Base-by-base conservation (phyloP, 2,329 filamentous ascomycete species). In the Polytolypa hystricis region DNA sequence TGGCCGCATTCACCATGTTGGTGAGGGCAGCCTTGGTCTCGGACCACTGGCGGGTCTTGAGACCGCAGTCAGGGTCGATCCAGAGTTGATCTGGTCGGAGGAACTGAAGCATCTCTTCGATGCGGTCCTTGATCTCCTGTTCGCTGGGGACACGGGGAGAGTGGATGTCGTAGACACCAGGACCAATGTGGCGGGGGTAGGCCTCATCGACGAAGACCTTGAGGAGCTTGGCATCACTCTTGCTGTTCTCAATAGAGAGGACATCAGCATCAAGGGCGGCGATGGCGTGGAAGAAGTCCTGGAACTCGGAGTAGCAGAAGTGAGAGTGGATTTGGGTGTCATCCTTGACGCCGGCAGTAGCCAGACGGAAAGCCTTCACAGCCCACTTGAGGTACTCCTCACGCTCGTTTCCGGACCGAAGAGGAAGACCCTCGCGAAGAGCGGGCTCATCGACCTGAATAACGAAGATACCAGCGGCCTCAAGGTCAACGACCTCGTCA, bases 291-390 rank as follows among this genome's bases (percentile, higher is more conserved):
- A 98, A 98, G 78, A 98, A 98, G 75, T 98, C 91, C 73, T 98
- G 91, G 84, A 98, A 98, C 77, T 98, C 91, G 36, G 91, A 96
- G 81, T 98, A 98, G 69, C 91, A 98, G 84, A 98, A 98, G 76
- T 98, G 91, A 47, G 87, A 95, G 81, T 98, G 91, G 66, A 98
- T 95, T 77, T 98, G 91, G 51, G 91, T 98, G 41, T 81, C 84
- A 67, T 98, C 85, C 69, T 86, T 70, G 44, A 98, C 89, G 64
- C 86, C 91, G 43, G 86, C 79, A 54, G 87, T 93, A 49, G 89
- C 80, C 51, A 98, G 84, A 64, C 84, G 86, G 86, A 98, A 98
- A 55, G 87, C 86, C 71, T 94, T 81, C 57, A 98, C 91, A 43
- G 91, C 91, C 91, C 91, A 98, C 54, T 81, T 72, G 52, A 98